A percentile compares a stretch with the other conserved stretches of the same genome.
Conservation (phyloP, 2,329 filamentous ascomycete species). For the Didymella pomorum region DNA sequence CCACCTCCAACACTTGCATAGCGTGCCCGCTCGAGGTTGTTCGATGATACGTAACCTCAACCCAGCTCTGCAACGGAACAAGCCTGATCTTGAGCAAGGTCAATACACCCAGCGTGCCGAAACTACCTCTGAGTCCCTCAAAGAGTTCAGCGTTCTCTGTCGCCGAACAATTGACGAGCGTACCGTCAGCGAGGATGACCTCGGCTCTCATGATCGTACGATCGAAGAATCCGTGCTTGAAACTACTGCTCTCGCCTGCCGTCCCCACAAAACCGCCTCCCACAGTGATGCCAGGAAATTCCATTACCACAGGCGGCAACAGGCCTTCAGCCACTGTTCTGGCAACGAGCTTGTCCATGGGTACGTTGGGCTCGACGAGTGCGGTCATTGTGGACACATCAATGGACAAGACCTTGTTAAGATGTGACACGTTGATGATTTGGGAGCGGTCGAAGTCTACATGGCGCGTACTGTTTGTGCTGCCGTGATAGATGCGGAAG, state of each 20-base stretch:
- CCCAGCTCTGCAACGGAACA: constrained; percentile 61
- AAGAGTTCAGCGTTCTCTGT: constrained; percentile 63
- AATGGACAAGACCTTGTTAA: constrained; percentile 69
- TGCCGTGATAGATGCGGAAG: constrained; percentile 70
- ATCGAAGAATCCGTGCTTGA: constrained; percentile 73
- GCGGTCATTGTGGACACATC: constrained; percentile 62
- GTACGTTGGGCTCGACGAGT: constrained; percentile 72
- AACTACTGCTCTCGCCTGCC: constrained; percentile 72
- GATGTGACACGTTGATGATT: constrained; percentile 69
- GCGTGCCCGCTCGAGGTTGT: constrained; percentile 60
- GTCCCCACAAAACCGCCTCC: constrained; percentile 73
- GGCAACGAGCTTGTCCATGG: constrained; percentile 70
- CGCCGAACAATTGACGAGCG: constrained; percentile 59
- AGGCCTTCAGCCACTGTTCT: constrained; percentile 64
- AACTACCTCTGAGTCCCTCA: constrained; percentile 64
- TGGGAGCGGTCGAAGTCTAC: constrained; percentile 45
- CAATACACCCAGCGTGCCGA: constrained; percentile 68
- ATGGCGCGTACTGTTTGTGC: constrained; percentile 76
- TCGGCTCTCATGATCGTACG: constrained; percentile 68
- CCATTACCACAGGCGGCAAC: constrained; percentile 72
- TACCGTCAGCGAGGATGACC: constrained; percentile 68
- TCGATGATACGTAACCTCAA: constrained; percentile 70
- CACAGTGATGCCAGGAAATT: constrained; percentile 74
- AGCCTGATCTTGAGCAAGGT: constrained; percentile 67
- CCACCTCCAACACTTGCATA: constrained; percentile 57